These are phyloP conservation scores for Pythium pectinolyticum DNA, from an alignment of 352 stramenopile genomes.

Conservation along the genomic window DNA sequence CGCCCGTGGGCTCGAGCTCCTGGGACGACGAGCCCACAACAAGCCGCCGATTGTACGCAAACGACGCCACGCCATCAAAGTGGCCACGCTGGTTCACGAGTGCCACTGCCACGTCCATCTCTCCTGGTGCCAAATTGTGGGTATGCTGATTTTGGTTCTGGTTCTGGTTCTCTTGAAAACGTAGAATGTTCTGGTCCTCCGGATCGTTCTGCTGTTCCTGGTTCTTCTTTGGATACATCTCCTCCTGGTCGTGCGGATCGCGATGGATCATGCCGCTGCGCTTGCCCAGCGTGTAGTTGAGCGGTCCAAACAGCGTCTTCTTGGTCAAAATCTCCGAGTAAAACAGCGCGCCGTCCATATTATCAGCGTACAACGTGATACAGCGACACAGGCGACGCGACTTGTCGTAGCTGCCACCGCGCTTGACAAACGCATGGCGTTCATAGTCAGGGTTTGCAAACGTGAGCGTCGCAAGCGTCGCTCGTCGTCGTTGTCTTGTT, in stretches of 20 bases:
- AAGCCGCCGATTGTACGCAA: conserved; percentile 50
- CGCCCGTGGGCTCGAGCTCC: neutral
- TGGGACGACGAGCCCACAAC: conserved; percentile 18
- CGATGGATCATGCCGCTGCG: conserved; percentile 28
- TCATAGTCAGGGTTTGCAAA: conserved; percentile 25
- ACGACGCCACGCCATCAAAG: conserved; percentile 51
- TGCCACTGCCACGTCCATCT: conserved; percentile 56
- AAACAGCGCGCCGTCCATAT: conserved; percentile 42
- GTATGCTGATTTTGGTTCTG: neutral
- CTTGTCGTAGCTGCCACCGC: conserved; percentile 21
- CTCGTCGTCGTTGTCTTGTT: neutral
- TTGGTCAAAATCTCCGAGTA: conserved; percentile 38
- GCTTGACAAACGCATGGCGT: conserved; percentile 19
- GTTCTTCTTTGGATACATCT: neutral
- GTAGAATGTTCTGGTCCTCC: too few species aligned
- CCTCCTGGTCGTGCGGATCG: conserved; percentile 1
- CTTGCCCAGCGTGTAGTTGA: conserved; percentile 33
- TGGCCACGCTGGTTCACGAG: conserved; percentile 55
- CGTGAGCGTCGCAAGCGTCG: conserved; percentile 19
- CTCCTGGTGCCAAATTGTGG: conserved; percentile 24
- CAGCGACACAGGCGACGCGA: conserved; percentile 27
- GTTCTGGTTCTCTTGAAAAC: too few species aligned
- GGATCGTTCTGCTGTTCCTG: neutral
- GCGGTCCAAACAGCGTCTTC: conserved; percentile 22
- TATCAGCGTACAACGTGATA: conserved; percentile 58